Evolutionary conservation across 2,329 filamentous ascomycete genomes (phyloP), one percentile per base, ranked within the genome.

Genomic region (Penicillium rolfsii): DNA sequence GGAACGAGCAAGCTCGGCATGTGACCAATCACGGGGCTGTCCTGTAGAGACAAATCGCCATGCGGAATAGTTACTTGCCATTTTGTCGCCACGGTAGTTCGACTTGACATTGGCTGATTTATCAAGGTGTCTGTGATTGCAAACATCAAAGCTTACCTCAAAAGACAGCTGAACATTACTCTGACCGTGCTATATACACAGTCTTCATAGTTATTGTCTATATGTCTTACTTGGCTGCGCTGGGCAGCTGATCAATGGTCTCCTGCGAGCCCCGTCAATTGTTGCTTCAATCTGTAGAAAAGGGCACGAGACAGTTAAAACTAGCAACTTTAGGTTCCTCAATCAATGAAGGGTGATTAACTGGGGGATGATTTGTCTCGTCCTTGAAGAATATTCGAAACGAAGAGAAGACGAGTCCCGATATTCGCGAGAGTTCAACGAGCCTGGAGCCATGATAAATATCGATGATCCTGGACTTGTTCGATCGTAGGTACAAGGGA

Each of bases 1-100:
- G 69, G 71, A 64, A 63, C 68, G 41, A 45, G 48, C 22, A 28
- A 30, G 11, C 2, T 40, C 16, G 24, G 33, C n/a, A n/a, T 36
- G 19, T 28, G 52, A 30, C 59, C 62, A 61, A 66, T 63, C 60
- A 64, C 22, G 54, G 46, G n/a, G 33, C 35, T n/a, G 30, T 5
- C 14, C 24, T 52, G 24, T 5, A 12, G 2, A 45, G 43, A 30
- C 28, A 5, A 30, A 5, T 30, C 28, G 28, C 7, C 28, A 30
- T 16, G 11, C 41, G 41, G 41, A 14, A n/a, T 26, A 45, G 19
- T 22, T 24, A 45, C 41, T 45, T 45, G 41, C 41, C 41, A 57
- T 57, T 49, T 22, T 54, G 19, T 22, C 19, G 19, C 19, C 19
- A 22, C 19, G 19, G 19, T 22, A 22, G 19, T 1, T 22, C 19